phyloP scores from a whole-genome alignment of 768 basidiomycete species.

The Rhizopogon roseolus region DNA sequence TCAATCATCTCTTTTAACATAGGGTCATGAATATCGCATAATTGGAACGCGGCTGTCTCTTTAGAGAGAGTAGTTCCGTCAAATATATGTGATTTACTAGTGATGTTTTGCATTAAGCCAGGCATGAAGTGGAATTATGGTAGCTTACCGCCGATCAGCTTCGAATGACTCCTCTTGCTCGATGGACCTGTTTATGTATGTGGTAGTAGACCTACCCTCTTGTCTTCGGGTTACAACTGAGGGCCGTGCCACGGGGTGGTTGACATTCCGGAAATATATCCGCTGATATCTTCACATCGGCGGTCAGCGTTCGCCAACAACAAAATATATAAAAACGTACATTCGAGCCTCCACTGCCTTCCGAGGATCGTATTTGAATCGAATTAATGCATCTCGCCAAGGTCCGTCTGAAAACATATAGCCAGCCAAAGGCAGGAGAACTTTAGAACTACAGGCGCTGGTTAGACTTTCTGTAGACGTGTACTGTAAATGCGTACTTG shows the following conservation, averaged over 20 bases:
- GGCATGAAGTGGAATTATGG: background rate
- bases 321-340: constrained; percentile 39
- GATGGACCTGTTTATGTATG: constrained; percentile 23
- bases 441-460: constrained; percentile 58
- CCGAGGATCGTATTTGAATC: constrained; percentile 88
- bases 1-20: constrained; percentile 81
- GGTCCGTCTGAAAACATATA: constrained; percentile 95
- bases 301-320: background rate
- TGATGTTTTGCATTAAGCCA: background rate
- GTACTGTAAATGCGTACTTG: constrained; percentile 48
- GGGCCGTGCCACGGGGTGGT: constrained; percentile 72
- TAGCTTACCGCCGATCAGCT: constrained; percentile 25
- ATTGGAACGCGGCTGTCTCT: constrained; percentile 90
- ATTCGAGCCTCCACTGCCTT: constrained; percentile 66
- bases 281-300: constrained; percentile 72
- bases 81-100: constrained; percentile 76
- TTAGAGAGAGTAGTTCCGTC: constrained; percentile 77
- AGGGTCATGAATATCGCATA: constrained; percentile 87
- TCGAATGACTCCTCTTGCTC: constrained; percentile 29
- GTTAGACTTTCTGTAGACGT: background rate
- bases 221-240: constrained; percentile 67
- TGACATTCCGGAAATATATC: constrained; percentile 84
- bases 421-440: constrained; percentile 71
- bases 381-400: constrained; percentile 85
- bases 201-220: constrained; percentile 33